phyloP scores from a whole-genome alignment of 2,329 filamentous ascomycete genomes.

The Xylariaceae sp. region DNA sequence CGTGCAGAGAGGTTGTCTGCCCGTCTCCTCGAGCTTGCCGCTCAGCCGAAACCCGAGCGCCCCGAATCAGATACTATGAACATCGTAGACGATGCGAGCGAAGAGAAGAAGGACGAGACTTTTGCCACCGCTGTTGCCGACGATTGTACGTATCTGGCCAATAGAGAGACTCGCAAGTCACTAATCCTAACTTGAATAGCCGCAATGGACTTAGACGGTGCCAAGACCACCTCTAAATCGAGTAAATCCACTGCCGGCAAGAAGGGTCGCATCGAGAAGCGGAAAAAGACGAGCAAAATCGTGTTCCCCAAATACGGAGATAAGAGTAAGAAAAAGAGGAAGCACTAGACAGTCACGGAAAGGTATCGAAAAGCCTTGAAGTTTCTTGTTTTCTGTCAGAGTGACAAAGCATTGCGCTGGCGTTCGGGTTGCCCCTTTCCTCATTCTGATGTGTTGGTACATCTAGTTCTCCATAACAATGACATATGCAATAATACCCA shows the following conservation, averaged over 20 bases:
- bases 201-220: constrained; percentile 59
- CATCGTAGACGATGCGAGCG: constrained; percentile 41
- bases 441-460: constrained; percentile 18
- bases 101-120: constrained; percentile 9
- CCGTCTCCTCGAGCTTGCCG: constrained; percentile 77
- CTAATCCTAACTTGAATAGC: constrained; percentile 20
- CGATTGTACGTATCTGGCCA: constrained; percentile 25
- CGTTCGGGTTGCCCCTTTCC: constrained; percentile 21
- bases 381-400: constrained; percentile 1
- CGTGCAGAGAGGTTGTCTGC: constrained; percentile 80
- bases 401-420: constrained; percentile 19
- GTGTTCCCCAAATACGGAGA: constrained; percentile 60
- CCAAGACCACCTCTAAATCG: constrained; percentile 34
- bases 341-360: constrained; percentile 20
- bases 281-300: constrained; percentile 55
- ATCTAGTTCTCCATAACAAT: constrained; percentile 19
- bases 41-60: constrained; percentile 66
- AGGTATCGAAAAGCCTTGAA: constrained; percentile 23
- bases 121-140: constrained; percentile 29
- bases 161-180: not conserved
- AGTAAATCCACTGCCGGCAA: constrained; percentile 37
- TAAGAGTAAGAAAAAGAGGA: constrained; percentile 44
- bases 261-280: constrained; percentile 55
- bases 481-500: constrained; percentile 28
- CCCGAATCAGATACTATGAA: constrained; percentile 45